Conservation (phyloP, 2,329 filamentous ascomycete genomes). For the Colletotrichum neosansevieriae region DNA sequence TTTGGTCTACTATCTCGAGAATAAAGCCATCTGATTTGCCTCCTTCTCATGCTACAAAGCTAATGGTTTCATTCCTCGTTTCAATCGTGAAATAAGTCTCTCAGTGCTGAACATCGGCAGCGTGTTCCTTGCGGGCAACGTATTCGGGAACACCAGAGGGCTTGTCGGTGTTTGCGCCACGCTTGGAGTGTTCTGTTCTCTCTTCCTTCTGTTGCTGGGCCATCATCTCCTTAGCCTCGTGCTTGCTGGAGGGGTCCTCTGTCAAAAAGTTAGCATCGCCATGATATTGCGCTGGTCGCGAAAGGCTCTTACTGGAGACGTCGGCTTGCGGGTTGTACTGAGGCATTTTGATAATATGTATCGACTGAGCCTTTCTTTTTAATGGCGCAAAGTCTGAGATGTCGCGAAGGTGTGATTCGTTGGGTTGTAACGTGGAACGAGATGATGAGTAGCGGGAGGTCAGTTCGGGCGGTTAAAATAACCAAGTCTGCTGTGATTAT, state of each 20-base stretch:
- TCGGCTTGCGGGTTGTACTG: slow-evolving; percentile 23
- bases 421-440: no score
- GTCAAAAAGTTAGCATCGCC: not conserved
- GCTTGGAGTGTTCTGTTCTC: slow-evolving; percentile 29
- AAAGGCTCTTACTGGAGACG: slow-evolving; percentile 7
- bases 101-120: slow-evolving; percentile 17
- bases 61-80: not conserved
- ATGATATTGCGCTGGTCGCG: no score
- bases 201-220: slow-evolving; percentile 9
- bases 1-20: no score
- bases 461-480: not conserved
- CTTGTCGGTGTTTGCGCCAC: slow-evolving; percentile 25
- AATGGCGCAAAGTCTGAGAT: not conserved
- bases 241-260: slow-evolving; percentile 23
- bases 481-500: not conserved
- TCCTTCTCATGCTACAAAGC: no score
- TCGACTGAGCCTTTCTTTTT: no score
- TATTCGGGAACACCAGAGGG: slow-evolving; percentile 8
- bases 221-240: slow-evolving; percentile 21
- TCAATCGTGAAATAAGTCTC: not conserved
- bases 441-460: no score
- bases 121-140: slow-evolving; percentile 22
- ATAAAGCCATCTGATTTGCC: no score
- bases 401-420: no score
- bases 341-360: slow-evolving; percentile 10